These are phyloP conservation scores for Benincasa hispida DNA, from an alignment of 306 rosid species.

Conservation along the genomic window DNA sequence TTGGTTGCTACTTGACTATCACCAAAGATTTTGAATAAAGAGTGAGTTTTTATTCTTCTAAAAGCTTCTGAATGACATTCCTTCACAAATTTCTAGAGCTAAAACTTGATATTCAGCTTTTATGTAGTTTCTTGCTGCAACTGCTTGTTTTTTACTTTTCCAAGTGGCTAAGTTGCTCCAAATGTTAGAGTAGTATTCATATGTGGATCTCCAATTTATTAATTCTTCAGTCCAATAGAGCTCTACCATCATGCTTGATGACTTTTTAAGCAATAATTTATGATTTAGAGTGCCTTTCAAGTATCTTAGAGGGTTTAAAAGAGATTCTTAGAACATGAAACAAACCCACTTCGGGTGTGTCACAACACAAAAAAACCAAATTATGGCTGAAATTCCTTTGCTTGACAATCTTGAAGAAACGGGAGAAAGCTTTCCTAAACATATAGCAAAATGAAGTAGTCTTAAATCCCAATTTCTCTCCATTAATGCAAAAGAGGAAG, in stretches of 20 bases:
- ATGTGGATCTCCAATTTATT: background rate
- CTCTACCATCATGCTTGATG: background rate
- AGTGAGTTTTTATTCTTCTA: too few relatives aligned
- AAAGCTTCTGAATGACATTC: too few relatives aligned
- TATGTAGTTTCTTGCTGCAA: too few relatives aligned
- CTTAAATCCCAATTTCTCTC: background rate
- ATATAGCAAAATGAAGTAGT: background rate
- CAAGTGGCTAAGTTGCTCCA: too few relatives aligned
- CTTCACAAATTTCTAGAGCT: too few relatives aligned
- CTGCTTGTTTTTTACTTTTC: too few relatives aligned
- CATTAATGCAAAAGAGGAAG: background rate
- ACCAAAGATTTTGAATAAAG: too few relatives aligned
- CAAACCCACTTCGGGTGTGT: background rate
- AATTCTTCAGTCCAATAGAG: background rate
- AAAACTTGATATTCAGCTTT: too few relatives aligned
- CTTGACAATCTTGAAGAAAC: background rate
- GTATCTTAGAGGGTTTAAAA: background rate
- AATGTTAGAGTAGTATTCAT: too few relatives aligned
- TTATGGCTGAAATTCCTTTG: background rate
- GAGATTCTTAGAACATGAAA: background rate
- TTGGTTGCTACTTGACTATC: too few relatives aligned
- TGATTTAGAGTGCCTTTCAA: background rate
- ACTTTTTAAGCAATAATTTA: background rate
- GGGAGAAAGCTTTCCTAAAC: background rate
- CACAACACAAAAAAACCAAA: background rate